phyloP scores from a whole-genome alignment of 495 filamentous ascomycete genomes.

The Neurospora sp. region DNA sequence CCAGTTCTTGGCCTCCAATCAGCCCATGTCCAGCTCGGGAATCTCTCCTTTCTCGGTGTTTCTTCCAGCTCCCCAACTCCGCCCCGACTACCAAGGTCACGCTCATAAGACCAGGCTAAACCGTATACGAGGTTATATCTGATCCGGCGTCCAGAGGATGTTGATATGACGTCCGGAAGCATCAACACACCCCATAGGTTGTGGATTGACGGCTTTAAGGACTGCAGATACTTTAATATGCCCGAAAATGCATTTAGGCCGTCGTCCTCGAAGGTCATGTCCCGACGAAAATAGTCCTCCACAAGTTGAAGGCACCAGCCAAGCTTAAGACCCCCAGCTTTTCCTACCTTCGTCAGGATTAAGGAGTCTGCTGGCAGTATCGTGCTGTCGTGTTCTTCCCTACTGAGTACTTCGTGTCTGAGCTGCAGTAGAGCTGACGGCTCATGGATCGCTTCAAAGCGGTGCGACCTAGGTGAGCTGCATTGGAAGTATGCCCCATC shows the following conservation, averaged over 20 bases:
- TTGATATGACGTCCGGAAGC: neutral
- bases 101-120: neutral
- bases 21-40: neutral
- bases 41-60: neutral
- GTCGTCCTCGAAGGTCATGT: neutral
- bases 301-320: neutral
- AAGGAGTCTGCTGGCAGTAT: neutral
- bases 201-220: neutral
- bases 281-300: neutral
- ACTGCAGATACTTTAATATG: neutral
- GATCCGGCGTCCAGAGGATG: neutral
- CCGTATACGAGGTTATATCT: neutral
- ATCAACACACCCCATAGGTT: neutral
- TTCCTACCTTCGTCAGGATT: neutral
- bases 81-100: neutral
- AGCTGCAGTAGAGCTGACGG: neutral
- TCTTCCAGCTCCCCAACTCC: neutral
- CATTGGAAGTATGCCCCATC: conserved; percentile 30
- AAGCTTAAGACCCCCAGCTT: neutral
- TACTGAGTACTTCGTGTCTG: no score
- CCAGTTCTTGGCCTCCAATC: neutral
- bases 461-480: neutral
- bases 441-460: neutral
- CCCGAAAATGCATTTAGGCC: neutral
- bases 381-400: no score